phyloP scores from a whole-genome alignment of 2,329 filamentous ascomycete species.

The Grosmannia clavigera region DNA sequence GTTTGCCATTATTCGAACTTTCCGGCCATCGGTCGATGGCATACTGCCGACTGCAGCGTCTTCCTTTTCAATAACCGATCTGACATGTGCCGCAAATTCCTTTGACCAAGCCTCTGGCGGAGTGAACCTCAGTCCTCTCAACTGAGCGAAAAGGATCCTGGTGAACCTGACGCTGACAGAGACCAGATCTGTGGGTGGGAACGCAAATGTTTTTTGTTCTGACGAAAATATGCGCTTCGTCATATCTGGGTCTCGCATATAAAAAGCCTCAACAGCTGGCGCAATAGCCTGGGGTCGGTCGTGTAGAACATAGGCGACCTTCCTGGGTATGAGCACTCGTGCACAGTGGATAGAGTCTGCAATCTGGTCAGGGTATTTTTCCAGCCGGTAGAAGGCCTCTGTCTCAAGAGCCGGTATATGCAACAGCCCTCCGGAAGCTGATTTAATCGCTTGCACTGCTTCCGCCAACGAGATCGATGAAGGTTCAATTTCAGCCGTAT shows the following conservation, averaged over 20 bases:
- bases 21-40: conserved; percentile 9
- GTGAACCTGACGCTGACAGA: conserved; percentile 72
- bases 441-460: conserved; percentile 49
- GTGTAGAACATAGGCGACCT: conserved; percentile 68
- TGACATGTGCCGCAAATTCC: conserved; percentile 18
- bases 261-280: conserved; percentile 81
- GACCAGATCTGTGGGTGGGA: conserved; percentile 70
- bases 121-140: conserved; percentile 74
- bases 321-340: conserved; percentile 63
- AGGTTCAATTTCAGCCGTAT: neutral
- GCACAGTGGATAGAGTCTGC: conserved; percentile 63
- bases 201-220: conserved; percentile 22
- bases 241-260: conserved; percentile 70
- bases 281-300: conserved; percentile 63
- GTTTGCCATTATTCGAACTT: conserved; percentile 35
- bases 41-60: neutral
- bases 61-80: conserved; percentile 14
- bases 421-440: conserved; percentile 45
- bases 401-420: conserved; percentile 65
- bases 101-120: conserved; percentile 42
- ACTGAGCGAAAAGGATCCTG: conserved; percentile 78
- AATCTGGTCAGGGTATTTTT: conserved; percentile 72
- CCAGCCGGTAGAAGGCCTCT: conserved; percentile 81
- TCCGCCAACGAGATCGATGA: conserved; percentile 46
- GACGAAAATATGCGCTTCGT: conserved; percentile 53